phyloP scores from a whole-genome alignment of 2,329 filamentous ascomycete genomes.

The Scedosporium aurantiacum region DNA sequence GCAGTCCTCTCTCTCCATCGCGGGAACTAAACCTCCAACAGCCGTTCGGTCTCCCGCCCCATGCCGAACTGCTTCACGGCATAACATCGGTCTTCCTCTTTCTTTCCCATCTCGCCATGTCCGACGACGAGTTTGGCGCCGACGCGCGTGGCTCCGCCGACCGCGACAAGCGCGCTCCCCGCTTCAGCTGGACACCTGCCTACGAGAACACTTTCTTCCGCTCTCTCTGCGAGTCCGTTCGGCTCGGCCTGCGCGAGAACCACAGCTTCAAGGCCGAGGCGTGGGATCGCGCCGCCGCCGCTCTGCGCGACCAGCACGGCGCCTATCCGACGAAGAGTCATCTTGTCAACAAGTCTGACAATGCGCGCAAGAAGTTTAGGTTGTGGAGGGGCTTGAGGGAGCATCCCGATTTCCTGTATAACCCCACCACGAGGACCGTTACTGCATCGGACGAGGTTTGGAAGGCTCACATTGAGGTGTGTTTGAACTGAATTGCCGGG shows the following conservation, averaged over 20 bases:
- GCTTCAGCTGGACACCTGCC: conserved; percentile 48
- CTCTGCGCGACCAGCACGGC: conserved; percentile 42
- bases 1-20: not conserved
- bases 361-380: conserved; percentile 52
- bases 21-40: not conserved
- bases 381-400: conserved; percentile 48
- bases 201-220: conserved; percentile 51
- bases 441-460: conserved; percentile 47
- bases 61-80: not conserved
- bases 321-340: conserved; percentile 50
- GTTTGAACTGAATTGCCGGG: conserved; percentile 11
- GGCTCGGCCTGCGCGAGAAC: conserved; percentile 43
- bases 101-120: not conserved
- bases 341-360: conserved; percentile 54
- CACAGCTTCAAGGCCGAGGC: conserved; percentile 52
- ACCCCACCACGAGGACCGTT: conserved; percentile 36
- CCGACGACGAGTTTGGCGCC: conserved; percentile 4
- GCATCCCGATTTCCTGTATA: conserved; percentile 46
- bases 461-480: conserved; percentile 45
- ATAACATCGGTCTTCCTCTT: not conserved
- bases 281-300: conserved; percentile 46
- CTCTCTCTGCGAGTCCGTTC: conserved; percentile 48
- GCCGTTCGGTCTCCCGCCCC: not conserved
- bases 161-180: conserved; percentile 27
- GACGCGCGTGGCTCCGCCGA: not conserved